Conservation (phyloP, 768 basidiomycete species). For the Leccinum pellstonianum region DNA sequence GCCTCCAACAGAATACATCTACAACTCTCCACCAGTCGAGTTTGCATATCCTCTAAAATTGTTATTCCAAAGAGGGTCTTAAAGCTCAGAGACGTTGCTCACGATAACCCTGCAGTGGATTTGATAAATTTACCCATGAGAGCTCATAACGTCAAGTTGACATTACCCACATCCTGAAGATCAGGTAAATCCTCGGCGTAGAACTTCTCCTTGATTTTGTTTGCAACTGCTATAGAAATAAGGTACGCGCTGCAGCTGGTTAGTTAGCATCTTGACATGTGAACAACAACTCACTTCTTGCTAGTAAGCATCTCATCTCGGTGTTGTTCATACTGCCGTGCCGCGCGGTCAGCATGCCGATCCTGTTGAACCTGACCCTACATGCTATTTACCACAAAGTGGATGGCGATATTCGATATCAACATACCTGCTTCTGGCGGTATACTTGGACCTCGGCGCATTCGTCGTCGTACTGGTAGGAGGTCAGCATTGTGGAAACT, state of each 20-base stretch:
- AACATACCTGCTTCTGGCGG: conserved; percentile 72
- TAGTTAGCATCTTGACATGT: conserved; percentile 1
- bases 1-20: conserved; percentile 54
- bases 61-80: background rate
- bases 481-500: conserved; percentile 6
- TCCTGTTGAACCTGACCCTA: conserved; percentile 72
- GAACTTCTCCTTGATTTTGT: conserved; percentile 66
- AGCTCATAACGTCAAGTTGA: conserved; percentile 12
- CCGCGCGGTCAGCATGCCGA: conserved; percentile 69
- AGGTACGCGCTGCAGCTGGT: conserved; percentile 55
- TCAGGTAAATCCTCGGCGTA: conserved; percentile 66
- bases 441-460: conserved; percentile 69
- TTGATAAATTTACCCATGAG: conserved; percentile 8
- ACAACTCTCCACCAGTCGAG: conserved; percentile 56
- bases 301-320: conserved; percentile 73
- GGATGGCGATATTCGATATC: background rate
- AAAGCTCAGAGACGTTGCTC: conserved; percentile 12
- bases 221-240: conserved; percentile 67
- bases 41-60: conserved; percentile 66
- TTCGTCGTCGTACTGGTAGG: conserved; percentile 70
- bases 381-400: conserved; percentile 7
- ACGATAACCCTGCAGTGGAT: conserved; percentile 64
- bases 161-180: conserved; percentile 64
- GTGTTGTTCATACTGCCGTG: conserved; percentile 75
- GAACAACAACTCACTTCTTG: conserved; percentile 60